These are phyloP conservation scores for Platanthera guangdongensis DNA, from an alignment of 106 monocot genomes.

Conservation along the genomic window DNA sequence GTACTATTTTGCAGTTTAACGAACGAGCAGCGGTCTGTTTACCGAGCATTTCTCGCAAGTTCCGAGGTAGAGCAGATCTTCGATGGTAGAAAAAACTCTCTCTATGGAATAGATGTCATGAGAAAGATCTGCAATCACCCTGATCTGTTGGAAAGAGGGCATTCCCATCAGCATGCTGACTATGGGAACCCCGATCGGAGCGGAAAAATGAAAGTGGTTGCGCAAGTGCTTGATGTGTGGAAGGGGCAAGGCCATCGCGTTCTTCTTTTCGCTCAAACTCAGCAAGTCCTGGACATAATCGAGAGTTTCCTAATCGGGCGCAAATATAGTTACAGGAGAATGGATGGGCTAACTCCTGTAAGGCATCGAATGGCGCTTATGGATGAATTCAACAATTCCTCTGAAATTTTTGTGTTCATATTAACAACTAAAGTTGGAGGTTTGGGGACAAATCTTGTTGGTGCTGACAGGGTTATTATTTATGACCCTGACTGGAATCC, in stretches of 20 bases:
- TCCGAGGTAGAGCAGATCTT: slow-evolving; percentile 95
- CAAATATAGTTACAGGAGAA: slow-evolving; percentile 69
- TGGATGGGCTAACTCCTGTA: slow-evolving; percentile 92
- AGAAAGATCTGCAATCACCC: slow-evolving; percentile 98
- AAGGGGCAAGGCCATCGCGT: slow-evolving; percentile 91
- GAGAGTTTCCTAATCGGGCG: slow-evolving; percentile 45
- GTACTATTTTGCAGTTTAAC: slow-evolving; percentile 94
- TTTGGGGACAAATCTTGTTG: slow-evolving; percentile 85
- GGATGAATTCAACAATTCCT: slow-evolving; percentile 87
- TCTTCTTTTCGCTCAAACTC: slow-evolving; percentile 83
- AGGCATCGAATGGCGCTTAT: slow-evolving; percentile 89
- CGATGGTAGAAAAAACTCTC: slow-evolving; percentile 78
- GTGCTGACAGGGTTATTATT: slow-evolving; percentile 85
- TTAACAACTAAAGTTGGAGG: slow-evolving; percentile 97
- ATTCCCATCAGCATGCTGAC: slow-evolving; percentile 60
- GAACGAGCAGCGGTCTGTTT: slow-evolving; percentile 53
- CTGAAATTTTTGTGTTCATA: slow-evolving; percentile 78
- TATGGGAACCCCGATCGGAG: slow-evolving; percentile 84
- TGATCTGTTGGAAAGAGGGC: slow-evolving; percentile 89
- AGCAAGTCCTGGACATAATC: slow-evolving; percentile 92
- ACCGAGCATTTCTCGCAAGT: slow-evolving; percentile 89
- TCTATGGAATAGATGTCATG: slow-evolving; percentile 94
- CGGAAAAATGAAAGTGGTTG: slow-evolving; percentile 89
- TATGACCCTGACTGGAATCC: slow-evolving; percentile 99
- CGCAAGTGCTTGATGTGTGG: slow-evolving; percentile 75